Evolutionary conservation across 106 monocot species (phyloP), one percentile per base, ranked within the genome.

Genomic region (Acorus gramineus): DNA sequence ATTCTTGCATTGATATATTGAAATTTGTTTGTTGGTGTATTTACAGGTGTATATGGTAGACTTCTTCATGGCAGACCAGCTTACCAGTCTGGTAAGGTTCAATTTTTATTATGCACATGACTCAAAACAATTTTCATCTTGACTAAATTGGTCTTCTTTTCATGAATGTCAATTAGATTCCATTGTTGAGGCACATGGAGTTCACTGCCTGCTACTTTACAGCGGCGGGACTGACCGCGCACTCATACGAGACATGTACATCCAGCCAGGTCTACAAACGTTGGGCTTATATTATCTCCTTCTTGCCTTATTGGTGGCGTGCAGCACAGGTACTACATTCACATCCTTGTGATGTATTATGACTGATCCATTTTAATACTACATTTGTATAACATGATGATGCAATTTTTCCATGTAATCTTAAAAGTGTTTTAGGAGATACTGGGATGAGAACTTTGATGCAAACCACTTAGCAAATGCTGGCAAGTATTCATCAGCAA

Each of bases 291-390:
- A 51, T 92, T 47, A 75, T 98, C 55, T 98, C 96, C 11, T 92
- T 98, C 46, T 85, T 98, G 7, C 96, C 96, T n/a, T 98, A 98
- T 66, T 92, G 85, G 66, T 92, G 92, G 77, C 82, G 96, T 44
- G 92, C 98, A 9, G 77, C 89, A 85, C 98, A 99, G 98, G 98
- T 93, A 44, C 46, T 8, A 28, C 28, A 28, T 28, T 28, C 28
- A 28, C 28, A 28, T 28, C 28, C 28, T 28, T 1, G 1, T 28
- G 28, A 28, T 28, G 28, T 1, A 28, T 28, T 28, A 28, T 28
- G 28, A 28, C 28, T 28, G 28, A 28, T 28, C 28, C 28, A 28
- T 28, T 28, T 28, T 28, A 28, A 0, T 28, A 28, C 28, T 28
- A 28, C 28, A 28, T 28, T 28, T 28, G 28, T 28, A 28, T 28